phyloP scores from a whole-genome alignment of 441 rosid species.

The Croton setiger region DNA sequence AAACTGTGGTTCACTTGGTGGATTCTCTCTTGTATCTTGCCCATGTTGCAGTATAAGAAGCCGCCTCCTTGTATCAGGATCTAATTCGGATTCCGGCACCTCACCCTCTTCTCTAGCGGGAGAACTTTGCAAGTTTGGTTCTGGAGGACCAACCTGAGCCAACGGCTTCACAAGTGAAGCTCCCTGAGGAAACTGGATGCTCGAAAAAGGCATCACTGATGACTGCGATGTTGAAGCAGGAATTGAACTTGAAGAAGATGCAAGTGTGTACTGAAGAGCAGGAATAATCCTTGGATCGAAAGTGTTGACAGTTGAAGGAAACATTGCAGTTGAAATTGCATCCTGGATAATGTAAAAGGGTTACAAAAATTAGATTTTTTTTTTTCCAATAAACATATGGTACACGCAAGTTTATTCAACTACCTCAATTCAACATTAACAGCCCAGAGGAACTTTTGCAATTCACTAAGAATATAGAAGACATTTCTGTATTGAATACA shows the following conservation, averaged over 20 bases:
- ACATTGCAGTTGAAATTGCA: constrained; percentile 57
- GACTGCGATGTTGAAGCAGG: constrained; percentile 48
- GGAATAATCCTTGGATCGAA: constrained; percentile 62
- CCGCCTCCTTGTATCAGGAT: constrained; percentile 94
- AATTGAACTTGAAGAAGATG: constrained; percentile 58
- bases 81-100: constrained; percentile 96
- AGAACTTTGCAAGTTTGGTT: constrained; percentile 79
- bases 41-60: constrained; percentile 98
- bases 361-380: background rate
- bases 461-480: background rate
- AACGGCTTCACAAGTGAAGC: constrained; percentile 50
- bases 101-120: constrained; percentile 99
- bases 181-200: constrained; percentile 48
- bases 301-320: constrained; percentile 46
- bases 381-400: constrained; percentile 10
- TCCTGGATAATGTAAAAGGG: constrained; percentile 49
- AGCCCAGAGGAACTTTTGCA: constrained; percentile 1
- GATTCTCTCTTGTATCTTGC: constrained; percentile 76
- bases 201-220: constrained; percentile 44
- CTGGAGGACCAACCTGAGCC: constrained; percentile 54
- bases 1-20: constrained; percentile 61
- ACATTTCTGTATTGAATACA: background rate
- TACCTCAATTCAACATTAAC: constrained; percentile 5
- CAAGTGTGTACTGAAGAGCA: constrained; percentile 54
- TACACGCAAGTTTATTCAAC: background rate